Evolutionary conservation across 83 land plant species (phyloP).

Genomic region (Thuja plicata): DNA sequence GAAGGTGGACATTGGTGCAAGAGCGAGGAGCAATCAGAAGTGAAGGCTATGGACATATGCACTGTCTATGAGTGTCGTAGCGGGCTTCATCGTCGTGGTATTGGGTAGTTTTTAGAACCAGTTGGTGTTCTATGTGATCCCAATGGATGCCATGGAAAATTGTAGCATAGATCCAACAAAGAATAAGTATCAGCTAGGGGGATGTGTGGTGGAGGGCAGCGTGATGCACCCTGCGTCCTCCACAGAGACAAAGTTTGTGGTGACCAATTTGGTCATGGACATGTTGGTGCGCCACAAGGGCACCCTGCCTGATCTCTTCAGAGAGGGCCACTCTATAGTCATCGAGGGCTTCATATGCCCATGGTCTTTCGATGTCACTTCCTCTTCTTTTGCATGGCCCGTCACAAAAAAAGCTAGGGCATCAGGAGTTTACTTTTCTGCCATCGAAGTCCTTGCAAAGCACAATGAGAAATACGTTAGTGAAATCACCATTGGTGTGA

Average conservation of each 20-base stretch:
- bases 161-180: conserved; percentile 49
- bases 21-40: conserved; percentile 74
- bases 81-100: conserved; percentile 71
- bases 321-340: conserved; percentile 90
- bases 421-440: conserved; percentile 56
- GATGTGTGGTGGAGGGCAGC: conserved; percentile 80
- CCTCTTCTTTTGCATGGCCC: conserved; percentile 7
- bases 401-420: conserved; percentile 57
- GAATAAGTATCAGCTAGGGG: conserved; percentile 70
- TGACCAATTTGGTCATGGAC: conserved; percentile 76
- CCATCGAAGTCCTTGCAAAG: conserved; percentile 85
- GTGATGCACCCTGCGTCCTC: conserved; percentile 44
- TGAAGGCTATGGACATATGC: conserved; percentile 86
- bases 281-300: conserved; percentile 74
- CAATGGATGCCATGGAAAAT: conserved; percentile 67
- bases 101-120: conserved; percentile 71
- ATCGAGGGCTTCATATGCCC: conserved; percentile 73
- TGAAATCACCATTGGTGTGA: too few species aligned
- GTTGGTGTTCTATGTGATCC: conserved; percentile 76
- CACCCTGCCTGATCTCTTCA: conserved; percentile 72
- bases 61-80: conserved; percentile 54
- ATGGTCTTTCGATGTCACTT: conserved; percentile 22
- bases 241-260: conserved; percentile 70
- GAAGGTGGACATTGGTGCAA: conserved; percentile 68
- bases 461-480: conserved; percentile 95